Evolutionary conservation across 371 early-diverging fungal genomes (phyloP), one percentile per base, ranked within the genome.

Genomic region (Mortierella sp.): DNA sequence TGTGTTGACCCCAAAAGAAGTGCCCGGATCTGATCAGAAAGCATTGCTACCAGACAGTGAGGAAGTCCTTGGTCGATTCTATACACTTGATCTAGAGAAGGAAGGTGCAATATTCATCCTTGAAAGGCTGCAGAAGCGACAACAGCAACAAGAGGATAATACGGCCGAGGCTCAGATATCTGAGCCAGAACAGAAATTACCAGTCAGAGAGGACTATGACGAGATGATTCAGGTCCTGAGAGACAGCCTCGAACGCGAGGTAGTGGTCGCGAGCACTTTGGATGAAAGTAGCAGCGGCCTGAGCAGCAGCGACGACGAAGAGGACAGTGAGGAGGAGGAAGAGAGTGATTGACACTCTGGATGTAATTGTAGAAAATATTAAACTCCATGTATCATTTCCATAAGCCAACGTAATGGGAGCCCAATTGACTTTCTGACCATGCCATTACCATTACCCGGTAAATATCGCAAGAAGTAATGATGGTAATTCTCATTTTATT

Each of bases 211-310:
- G 0, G 81, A 81, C n/a, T 81, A 81, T 45, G 67, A 57, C 21
- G 73, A 65, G 22, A 81, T 81, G 58, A 75, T 75, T 38, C 69
- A 72, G 62, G 67, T 81, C 8, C 36, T 81, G 32, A 62, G 57
- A 16, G 72, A 81, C 41, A 81, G 81, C 36, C 43, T 81, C 22
- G 81, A 81, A 24, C 81, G 81, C 8, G 81, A 81, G 58, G 81
- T 81, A 21, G 45, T 76, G 41, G 81, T 81, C 0, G 63, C 24
- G 24, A 57, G 63, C 36, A 69, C 65, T 0, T n/a, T 72, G 59
- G 62, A 62, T 5, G 72, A 69, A 21, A 67, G 63, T 38, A 69
- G 66, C 15, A 66, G 67, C n/a, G 64, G 38, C 15, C 19, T 32
- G 15, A 59, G 67, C 22, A 70, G 69, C 53, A 71, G 69, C 38